A percentile compares a stretch with the other conserved stretches of the same genome.
Evolutionary conservation across 257 asterid genomes (phyloP).

Genomic region (Solanum clarkiae): DNA sequence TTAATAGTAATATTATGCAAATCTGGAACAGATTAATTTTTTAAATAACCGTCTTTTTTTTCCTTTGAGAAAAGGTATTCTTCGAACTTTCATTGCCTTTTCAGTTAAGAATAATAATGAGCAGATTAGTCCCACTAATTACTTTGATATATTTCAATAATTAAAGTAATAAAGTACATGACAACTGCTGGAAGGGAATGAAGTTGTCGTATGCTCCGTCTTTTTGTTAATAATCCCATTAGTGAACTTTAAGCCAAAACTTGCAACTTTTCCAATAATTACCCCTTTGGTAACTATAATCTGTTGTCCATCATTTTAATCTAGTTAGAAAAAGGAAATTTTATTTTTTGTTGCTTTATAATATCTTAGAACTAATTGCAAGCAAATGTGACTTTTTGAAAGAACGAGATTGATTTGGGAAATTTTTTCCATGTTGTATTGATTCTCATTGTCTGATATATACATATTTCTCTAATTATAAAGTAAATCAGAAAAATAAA

Average conservation of each 20-base stretch:
- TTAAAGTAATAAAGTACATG: background rate
- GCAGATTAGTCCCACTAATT: background rate
- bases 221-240: background rate
- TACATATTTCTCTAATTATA: too few species aligned
- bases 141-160: background rate
- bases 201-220: background rate
- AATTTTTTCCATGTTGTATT: too few species aligned
- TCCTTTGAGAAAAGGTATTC: background rate
- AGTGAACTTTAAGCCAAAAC: background rate
- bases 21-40: background rate
- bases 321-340: background rate
- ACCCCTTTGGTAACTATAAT: background rate
- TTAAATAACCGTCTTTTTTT: background rate
- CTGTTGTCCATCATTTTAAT: background rate
- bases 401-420: too few species aligned
- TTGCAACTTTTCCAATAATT: background rate
- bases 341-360: background rate
- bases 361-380: background rate
- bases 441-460: too few species aligned
- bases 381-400: background rate
- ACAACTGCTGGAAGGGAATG: background rate
- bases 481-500: too few species aligned
- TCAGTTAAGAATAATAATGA: background rate
- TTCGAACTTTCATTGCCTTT: background rate
- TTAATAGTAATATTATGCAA: background rate